Evolutionary conservation across 805 yeast genomes (phyloP).

Genomic region (Ogataea thermomethanolica): DNA sequence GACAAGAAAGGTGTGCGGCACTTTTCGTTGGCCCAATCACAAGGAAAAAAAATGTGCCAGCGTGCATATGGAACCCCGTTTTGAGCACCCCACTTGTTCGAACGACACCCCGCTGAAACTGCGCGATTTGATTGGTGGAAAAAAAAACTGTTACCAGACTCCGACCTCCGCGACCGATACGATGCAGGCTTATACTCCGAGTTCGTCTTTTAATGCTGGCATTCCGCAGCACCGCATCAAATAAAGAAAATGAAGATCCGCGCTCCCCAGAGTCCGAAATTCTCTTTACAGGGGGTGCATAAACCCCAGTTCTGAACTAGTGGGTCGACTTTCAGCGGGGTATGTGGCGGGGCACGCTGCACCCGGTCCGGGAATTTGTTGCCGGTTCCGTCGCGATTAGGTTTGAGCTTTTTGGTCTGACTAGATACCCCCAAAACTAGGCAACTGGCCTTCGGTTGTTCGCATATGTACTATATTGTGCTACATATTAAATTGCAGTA

Average conservation of each 20-base stretch:
- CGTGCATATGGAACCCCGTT: slow-evolving; percentile 5
- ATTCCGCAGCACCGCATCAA: neutral
- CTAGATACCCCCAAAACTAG: no score
- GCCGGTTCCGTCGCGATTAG: no score
- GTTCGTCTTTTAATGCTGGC: slow-evolving; percentile 1
- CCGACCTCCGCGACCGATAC: slow-evolving; percentile 8
- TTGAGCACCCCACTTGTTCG: slow-evolving; percentile 10
- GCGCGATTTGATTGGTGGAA: slow-evolving; percentile 4
- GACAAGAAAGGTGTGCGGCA: slow-evolving; percentile 3
- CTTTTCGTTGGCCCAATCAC: slow-evolving; percentile 3
- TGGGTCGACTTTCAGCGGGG: no score
- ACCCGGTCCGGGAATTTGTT: no score
- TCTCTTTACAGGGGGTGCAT: no score
- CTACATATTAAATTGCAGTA: no score
- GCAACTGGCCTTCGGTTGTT: no score
- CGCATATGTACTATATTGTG: no score
- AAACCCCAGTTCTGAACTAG: no score
- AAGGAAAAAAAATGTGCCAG: neutral
- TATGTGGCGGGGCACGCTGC: no score
- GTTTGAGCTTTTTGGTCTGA: no score
- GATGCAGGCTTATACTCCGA: slow-evolving; percentile 2
- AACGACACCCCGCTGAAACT: slow-evolving; percentile 7
- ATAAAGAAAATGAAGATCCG: neutral
- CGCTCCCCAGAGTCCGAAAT: no score
- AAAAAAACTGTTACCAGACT: slow-evolving; percentile 1